Base-by-base conservation (phyloP, 345 rosid species). In the Brassica nigra region DNA sequence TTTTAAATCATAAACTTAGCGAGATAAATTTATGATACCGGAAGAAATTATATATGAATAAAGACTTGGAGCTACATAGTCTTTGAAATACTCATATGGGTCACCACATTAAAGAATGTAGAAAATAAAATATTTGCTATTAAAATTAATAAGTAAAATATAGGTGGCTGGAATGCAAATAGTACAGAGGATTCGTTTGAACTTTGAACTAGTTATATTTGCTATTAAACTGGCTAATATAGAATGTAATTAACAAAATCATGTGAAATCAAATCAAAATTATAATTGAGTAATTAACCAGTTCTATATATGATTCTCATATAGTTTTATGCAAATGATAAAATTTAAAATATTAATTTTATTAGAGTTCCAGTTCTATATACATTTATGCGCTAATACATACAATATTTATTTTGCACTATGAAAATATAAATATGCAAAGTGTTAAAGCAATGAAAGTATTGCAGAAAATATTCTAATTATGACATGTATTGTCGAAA, bases 401-500 rank as follows among this genome's bases (percentile, higher is more conserved):
- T 30, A 59, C 8, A 29, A 30, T 14, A 12, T 3, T 30, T 76
- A 68, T 42, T 30, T 47, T 69, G 63, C 55, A 70, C 12, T 49
- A 27, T 15, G 14, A 33, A 49, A 62, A 49, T 10, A 10, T 77
- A n/a, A 6, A n/a, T 44, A 62, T n/a, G 39, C 30, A 49, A 16
- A 61, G 14, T 31, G 64, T 49, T 36, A 55, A 49, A 54, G 52
- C 62, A 59, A 30, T 12, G 15, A 61, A 42, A 31, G 57, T 61
- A 67, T 37, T 9, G 44, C 5, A 52, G 18, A 52, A 52, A 52
- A 36, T 54, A 66, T 5, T 57, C 6, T 11, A n/a, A 72, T 62
- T 52, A n/a, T 66, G 62, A 61, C 65, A 74, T 74, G 70, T 76
- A 44, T 27, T 74, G 52, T 74, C 66, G 59, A 68, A 61, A 33